Conservation (phyloP, 352 stramenopile genomes). For the Phytophthora cactorum region DNA sequence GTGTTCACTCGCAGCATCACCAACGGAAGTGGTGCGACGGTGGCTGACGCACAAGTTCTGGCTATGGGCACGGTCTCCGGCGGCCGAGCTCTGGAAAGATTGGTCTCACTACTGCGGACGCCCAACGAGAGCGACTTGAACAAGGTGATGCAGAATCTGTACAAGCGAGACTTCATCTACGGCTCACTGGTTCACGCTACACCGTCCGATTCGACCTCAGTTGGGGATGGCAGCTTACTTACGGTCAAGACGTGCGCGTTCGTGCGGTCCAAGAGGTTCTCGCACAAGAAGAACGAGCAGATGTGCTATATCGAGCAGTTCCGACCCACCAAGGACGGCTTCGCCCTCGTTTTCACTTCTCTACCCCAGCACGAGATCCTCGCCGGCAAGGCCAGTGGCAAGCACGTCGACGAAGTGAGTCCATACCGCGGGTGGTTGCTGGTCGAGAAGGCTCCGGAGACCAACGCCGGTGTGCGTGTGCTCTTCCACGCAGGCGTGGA, state of each 20-base stretch:
- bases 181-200: constrained; percentile 45
- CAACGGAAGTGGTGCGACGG: constrained; percentile 16
- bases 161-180: constrained; percentile 56
- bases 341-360: constrained; percentile 37
- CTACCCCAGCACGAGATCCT: constrained; percentile 35
- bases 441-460: constrained; percentile 38
- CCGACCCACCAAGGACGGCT: constrained; percentile 39
- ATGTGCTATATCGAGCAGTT: constrained; percentile 49
- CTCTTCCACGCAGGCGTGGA: constrained; percentile 37
- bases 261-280: constrained; percentile 34
- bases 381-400: constrained; percentile 40
- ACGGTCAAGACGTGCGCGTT: constrained; percentile 47
- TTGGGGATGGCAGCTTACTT: constrained; percentile 19
- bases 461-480: constrained; percentile 34
- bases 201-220: background rate
- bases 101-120: constrained; percentile 31
- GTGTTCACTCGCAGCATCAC: constrained; percentile 30
- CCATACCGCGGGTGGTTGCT: constrained; percentile 33
- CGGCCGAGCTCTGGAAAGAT: constrained; percentile 25
- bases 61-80: constrained; percentile 40
- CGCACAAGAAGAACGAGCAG: constrained; percentile 48
- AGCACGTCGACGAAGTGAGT: constrained; percentile 37
- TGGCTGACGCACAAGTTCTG: constrained; percentile 29
- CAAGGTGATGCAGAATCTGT: constrained; percentile 43
- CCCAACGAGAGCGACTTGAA: constrained; percentile 47